A percentile compares a stretch with the other conserved stretches of the same genome.
Evolutionary conservation across 371 early-diverging fungal species (phyloP).

Genomic region (Syncephalastrum sp.): DNA sequence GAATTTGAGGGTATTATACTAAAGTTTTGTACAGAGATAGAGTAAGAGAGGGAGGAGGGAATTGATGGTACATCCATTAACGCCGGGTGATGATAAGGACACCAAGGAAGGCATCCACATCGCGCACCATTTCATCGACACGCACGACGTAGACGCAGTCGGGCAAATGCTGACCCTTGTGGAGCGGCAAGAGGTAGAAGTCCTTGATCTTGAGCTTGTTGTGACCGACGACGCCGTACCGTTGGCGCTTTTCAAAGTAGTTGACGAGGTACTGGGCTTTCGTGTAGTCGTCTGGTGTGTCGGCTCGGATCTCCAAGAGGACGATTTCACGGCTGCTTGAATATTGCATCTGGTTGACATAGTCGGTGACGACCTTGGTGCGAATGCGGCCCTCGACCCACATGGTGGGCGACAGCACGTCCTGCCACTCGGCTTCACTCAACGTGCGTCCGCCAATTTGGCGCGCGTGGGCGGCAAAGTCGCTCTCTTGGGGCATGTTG

Average conservation of each 20-base stretch:
- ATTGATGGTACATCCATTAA: too few species aligned
- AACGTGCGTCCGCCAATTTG: slow-evolving; percentile 64
- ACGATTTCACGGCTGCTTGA: slow-evolving; percentile 60
- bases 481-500: slow-evolving; percentile 69
- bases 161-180: slow-evolving; percentile 52
- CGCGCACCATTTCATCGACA: slow-evolving; percentile 37
- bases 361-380: slow-evolving; percentile 48
- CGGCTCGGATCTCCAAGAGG: slow-evolving; percentile 52
- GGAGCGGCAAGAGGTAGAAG: slow-evolving; percentile 70
- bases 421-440: slow-evolving; percentile 53
- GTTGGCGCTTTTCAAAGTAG: slow-evolving; percentile 59
- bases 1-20: too few species aligned
- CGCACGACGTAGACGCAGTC: slow-evolving; percentile 49
- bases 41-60: too few species aligned
- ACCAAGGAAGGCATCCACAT: slow-evolving; percentile 49
- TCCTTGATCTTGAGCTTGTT: slow-evolving; percentile 68
- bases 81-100: slow-evolving; percentile 36
- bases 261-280: slow-evolving; percentile 48
- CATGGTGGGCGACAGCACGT: slow-evolving; percentile 59
- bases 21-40: too few species aligned
- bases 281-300: slow-evolving; percentile 9
- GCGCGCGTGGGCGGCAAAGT: slow-evolving; percentile 53
- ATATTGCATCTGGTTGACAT: slow-evolving; percentile 55
- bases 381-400: slow-evolving; percentile 72
- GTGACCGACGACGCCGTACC: slow-evolving; percentile 73